Evolutionary conservation across 2,329 filamentous ascomycete species (phyloP).

Genomic region (Thielaviopsis ethacetica): DNA sequence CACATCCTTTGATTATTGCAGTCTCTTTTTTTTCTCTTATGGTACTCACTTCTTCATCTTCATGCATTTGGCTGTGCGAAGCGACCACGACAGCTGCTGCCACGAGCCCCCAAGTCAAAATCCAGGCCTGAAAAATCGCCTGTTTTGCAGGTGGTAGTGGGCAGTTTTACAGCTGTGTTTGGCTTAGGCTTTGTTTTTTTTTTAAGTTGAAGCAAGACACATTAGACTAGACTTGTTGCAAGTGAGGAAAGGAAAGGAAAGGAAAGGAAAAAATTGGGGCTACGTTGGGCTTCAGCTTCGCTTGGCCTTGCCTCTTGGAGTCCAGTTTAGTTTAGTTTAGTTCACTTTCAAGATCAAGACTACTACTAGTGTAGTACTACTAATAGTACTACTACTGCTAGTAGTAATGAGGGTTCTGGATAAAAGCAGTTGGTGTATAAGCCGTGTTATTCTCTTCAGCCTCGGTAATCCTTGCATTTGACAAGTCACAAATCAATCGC

Average conservation of each 20-base stretch:
- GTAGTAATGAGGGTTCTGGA: not conserved
- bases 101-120: not conserved
- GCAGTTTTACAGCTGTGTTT: not conserved
- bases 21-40: not conserved
- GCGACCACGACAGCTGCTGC: not conserved
- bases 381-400: too few species aligned
- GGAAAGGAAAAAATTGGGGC: too few species aligned
- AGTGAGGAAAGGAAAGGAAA: too few species aligned
- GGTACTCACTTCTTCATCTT: too few species aligned
- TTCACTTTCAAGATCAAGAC: too few species aligned
- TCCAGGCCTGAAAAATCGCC: not conserved
- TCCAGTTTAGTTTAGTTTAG: not conserved
- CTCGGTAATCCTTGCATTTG: not conserved
- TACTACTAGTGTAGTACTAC: too few species aligned
- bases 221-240: too few species aligned
- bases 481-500: too few species aligned
- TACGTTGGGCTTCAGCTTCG: not conserved
- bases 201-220: too few species aligned
- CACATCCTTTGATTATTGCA: not conserved
- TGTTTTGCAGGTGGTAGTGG: not conserved
- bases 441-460: not conserved
- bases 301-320: constrained; percentile 2
- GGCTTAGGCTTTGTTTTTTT: too few species aligned
- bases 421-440: not conserved
- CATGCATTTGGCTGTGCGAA: not conserved